phyloP scores from a whole-genome alignment of 2,329 filamentous ascomycete species.

The Penicillium rolfsii region DNA sequence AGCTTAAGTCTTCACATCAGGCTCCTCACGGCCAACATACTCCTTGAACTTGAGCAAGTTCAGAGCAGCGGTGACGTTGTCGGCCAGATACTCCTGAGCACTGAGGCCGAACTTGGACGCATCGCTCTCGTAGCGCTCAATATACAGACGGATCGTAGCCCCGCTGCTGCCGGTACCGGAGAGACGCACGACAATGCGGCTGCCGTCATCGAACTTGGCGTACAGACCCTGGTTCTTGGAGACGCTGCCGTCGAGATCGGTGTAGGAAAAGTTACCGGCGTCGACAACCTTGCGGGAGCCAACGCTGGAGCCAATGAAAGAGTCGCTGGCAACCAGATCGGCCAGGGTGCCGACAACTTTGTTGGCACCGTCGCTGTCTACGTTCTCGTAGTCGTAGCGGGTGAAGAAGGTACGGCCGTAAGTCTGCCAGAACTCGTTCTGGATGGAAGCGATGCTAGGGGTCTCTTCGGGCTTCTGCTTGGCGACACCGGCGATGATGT shows the following conservation, averaged over 20 bases:
- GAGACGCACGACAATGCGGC: conserved; percentile 90
- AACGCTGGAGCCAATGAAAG: conserved; percentile 84
- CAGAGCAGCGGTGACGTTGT: conserved; percentile 83
- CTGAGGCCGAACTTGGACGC: conserved; percentile 75
- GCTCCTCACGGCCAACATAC: conserved; percentile 87
- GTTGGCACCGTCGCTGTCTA: conserved; percentile 86
- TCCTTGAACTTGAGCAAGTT: conserved; percentile 90
- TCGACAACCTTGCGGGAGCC: conserved; percentile 81
- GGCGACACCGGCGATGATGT: conserved; percentile 94
- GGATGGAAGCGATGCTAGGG: conserved; percentile 93
- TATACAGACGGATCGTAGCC: conserved; percentile 93
- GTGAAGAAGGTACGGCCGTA: conserved; percentile 99
- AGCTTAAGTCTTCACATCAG: conserved; percentile 88
- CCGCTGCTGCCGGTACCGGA: conserved; percentile 95
- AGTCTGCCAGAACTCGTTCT: conserved; percentile 93
- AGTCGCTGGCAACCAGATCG: conserved; percentile 71
- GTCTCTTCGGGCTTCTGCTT: conserved; percentile 77
- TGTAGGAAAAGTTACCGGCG: conserved; percentile 97
- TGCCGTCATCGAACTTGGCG: conserved; percentile 90
- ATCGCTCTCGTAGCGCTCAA: conserved; percentile 92
- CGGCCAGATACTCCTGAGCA: conserved; percentile 91
- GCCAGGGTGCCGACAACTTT: conserved; percentile 84
- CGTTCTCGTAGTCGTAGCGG: conserved; percentile 96
- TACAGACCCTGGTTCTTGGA: conserved; percentile 95
- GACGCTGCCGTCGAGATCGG: conserved; percentile 95